Conservation (phyloP, 2,329 filamentous ascomycete genomes). For the Exophiala calicioides region DNA sequence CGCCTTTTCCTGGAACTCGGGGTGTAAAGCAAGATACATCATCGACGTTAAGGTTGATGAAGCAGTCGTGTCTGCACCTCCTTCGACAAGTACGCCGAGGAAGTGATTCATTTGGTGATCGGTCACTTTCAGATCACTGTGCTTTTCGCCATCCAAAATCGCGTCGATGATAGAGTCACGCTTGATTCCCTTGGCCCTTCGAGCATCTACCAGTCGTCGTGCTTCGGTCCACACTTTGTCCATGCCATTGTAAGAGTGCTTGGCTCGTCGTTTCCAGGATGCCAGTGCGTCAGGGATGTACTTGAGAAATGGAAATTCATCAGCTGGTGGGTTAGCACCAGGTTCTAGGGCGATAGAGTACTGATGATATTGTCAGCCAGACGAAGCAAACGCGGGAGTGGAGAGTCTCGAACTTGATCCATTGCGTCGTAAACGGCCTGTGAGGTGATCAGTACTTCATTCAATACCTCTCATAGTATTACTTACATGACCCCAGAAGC, state of each 20-base stretch:
- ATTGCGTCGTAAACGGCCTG: conserved; percentile 7
- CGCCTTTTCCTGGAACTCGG: conserved; percentile 27
- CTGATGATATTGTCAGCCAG: too few species aligned
- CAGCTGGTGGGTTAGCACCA: conserved; percentile 51
- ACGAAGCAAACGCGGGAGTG: too few species aligned
- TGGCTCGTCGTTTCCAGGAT: conserved; percentile 40
- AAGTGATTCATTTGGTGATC: conserved; percentile 13
- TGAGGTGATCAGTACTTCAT: not conserved
- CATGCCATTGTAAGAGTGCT: conserved; percentile 42
- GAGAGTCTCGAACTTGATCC: too few species aligned
- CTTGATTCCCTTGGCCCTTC: conserved; percentile 18
- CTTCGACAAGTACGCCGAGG: conserved; percentile 27
- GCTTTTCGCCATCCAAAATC: conserved; percentile 37
- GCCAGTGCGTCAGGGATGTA: conserved; percentile 41
- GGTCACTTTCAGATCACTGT: not conserved
- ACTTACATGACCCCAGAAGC: conserved; percentile 15
- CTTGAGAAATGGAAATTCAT: conserved; percentile 48
- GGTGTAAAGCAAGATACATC: conserved; percentile 31
- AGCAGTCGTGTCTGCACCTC: conserved; percentile 26
- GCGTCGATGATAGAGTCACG: conserved; percentile 41
- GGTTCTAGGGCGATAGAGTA: conserved; percentile 20
- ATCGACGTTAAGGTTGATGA: conserved; percentile 33
- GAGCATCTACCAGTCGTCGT: conserved; percentile 31
- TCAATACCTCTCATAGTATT: not conserved
- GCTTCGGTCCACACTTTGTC: conserved; percentile 40